phyloP scores from a whole-genome alignment of 345 rosid genomes.

The Camelina laxa region DNA sequence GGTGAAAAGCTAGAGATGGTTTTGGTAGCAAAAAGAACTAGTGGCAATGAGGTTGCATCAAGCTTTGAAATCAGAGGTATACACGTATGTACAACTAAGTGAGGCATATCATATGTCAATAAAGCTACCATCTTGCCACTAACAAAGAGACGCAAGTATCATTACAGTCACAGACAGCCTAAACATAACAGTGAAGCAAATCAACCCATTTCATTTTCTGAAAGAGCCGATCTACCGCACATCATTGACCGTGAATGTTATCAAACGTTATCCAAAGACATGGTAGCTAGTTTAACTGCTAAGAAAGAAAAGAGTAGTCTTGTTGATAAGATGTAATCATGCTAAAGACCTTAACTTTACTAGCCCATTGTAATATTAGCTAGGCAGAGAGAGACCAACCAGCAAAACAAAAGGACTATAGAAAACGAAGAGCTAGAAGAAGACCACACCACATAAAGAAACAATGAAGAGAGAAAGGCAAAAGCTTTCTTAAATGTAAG shows the following conservation, averaged over 20 bases:
- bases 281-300: not conserved
- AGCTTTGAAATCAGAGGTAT: not conserved
- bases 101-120: slow-evolving; percentile 40
- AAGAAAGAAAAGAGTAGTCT: slow-evolving; percentile 25
- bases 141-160: slow-evolving; percentile 10
- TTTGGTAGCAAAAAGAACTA: not conserved
- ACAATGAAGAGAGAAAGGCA: not conserved
- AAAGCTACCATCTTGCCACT: slow-evolving; percentile 18
- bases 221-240: slow-evolving; percentile 18
- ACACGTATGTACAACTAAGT: not conserved
- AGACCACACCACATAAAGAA: slow-evolving; percentile 4
- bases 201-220: slow-evolving; percentile 5
- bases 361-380: slow-evolving; percentile 1
- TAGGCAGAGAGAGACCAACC: slow-evolving; percentile 19
- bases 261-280: not conserved
- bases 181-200: not conserved
- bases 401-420: slow-evolving; percentile 7
- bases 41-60: slow-evolving; percentile 8
- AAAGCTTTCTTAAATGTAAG: not conserved
- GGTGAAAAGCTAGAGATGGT: slow-evolving; percentile 3
- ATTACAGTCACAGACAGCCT: slow-evolving; percentile 4
- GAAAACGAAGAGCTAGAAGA: slow-evolving; percentile 13
- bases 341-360: slow-evolving; percentile 18
- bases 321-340: slow-evolving; percentile 14
- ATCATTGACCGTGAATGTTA: slow-evolving; percentile 4